phyloP scores from a whole-genome alignment of 1,284 basidiomycete genomes.

The Rhizoctonia solani region DNA sequence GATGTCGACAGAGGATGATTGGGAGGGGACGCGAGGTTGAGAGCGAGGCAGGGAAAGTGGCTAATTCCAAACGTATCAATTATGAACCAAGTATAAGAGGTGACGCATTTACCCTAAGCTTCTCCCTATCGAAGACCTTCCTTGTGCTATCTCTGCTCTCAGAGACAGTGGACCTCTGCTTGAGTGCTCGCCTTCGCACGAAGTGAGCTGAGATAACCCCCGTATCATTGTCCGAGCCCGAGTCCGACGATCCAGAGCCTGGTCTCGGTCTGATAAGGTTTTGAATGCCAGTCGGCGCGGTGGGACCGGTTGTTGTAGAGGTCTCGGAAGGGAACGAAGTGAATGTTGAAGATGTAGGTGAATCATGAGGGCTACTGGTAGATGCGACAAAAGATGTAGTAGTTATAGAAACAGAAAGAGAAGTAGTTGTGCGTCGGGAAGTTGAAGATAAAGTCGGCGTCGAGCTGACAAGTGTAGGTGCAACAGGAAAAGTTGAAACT shows the following conservation, averaged over 20 bases:
- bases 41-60: conserved; percentile 9
- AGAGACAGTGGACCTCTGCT: not conserved
- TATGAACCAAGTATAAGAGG: not conserved
- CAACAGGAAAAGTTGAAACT: conserved; percentile 7
- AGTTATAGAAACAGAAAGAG: not conserved
- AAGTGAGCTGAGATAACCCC: not conserved
- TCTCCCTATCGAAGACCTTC: conserved; percentile 23
- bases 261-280: not conserved
- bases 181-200: not conserved
- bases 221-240: not conserved
- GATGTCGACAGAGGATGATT: conserved; percentile 1
- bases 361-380: not conserved
- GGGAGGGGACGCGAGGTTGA: not conserved
- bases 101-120: conserved; percentile 18
- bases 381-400: not conserved
- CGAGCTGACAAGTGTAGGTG: not conserved
- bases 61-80: not conserved
- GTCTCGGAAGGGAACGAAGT: not conserved
- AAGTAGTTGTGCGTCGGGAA: not conserved
- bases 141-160: not conserved
- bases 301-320: not conserved
- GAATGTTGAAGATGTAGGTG: not conserved
- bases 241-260: not conserved
- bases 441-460: not conserved
- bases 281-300: not conserved